Base-by-base conservation (phyloP, 2,329 filamentous ascomycete species). In the Ascochyta pisi region DNA sequence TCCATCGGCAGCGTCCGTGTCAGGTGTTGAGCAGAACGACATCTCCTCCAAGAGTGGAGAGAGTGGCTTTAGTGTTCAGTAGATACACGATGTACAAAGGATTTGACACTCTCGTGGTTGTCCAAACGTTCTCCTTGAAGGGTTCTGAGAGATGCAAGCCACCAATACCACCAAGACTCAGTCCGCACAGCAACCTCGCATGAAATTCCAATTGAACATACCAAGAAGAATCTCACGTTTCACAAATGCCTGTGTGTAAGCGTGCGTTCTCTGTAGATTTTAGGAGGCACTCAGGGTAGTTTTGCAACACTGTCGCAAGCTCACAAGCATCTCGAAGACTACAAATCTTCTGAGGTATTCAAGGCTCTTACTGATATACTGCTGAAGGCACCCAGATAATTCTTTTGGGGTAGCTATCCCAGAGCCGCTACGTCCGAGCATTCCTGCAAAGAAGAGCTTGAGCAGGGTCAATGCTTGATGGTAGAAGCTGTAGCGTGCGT, bases 1-100 rank as follows among this genome's bases (percentile, higher is more conserved):
- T 0, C 93, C 93, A 0, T 79, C 82, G 1, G 81, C 85, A 51
- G 88, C 93, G 1, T 84, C 84, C 23, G 94, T 98, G 0, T 86
- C 86, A 34, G 87, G 88, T 65, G 78, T 96, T 7, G 88, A 93
- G 60, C 86, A 87, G 60, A 84, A 87, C 57, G 84, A 89, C 0
- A 83, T 91, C 6, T 83, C 86, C 0, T 68, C 84, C 0, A 82
- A 89, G 39, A 82, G 89, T 1, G 89, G 83, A 6, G 92, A 96
- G 71, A 76, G 69, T n/a, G 78, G 78, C 4, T 96, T 96, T 64
- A 61, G 55, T 15, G 64, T 70, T 7, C 58, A 66, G 42, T 74
- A 58, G 54, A 22, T 7, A 13, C 24, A 29, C 39, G 15, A 35
- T 16, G 6, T 16, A 4, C 16, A 7, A 35, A 35, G 29, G 13